Evolutionary conservation across 225 moss, liverwort and hornwort genomes (phyloP), one percentile per base, ranked within the genome.

Genomic region (Physcomitrium patens): DNA sequence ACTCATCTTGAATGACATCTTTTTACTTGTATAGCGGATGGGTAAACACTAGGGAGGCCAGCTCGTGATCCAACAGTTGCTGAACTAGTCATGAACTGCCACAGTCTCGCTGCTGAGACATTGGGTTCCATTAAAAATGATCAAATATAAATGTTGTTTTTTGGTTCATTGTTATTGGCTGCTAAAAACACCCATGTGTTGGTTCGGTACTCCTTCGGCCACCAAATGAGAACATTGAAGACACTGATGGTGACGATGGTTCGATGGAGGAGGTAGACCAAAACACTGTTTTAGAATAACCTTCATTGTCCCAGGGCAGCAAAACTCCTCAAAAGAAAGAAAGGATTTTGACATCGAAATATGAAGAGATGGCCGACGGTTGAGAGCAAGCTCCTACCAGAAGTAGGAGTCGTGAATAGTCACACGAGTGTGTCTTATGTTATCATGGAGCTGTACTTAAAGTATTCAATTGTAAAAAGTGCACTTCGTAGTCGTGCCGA

Each of bases 321-420:
- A 77, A 63, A 66, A 76, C 74, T 8, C 57, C 77, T 48, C 50
- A 49, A 41, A 69, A 70, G 43, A 66, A 72, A 22, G 73, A 81
- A 71, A 77, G 15, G 59, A 60, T 70, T 22, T 55, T 73, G 10
- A 74, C 70, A 68, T 79, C 86, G 74, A 89, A 80, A 28, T 65
- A 81, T 73, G 76, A 85, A 79, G 88, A 89, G 67, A 85, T 86
- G 81, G 81, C 83, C 31, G 81, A 86, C 19, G 85, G 88, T 44
- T 89, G 88, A 85, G 85, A 89, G 55, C 83, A 81, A 70, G 88
- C 85, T 19, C 85, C 88, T 48, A 71, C 78, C 59, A 86, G 71
- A 79, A 80, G 71, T 60, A 86, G 81, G 76, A 81, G 86, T 60
- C 83, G 78, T 14, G 78, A 45, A 6, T 28, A 59, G 65, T 44